A percentile compares a stretch with the other conserved stretches of the same genome.
Evolutionary conservation across 2,329 filamentous ascomycete species (phyloP).

Genomic region (Lithohypha guttulata): DNA sequence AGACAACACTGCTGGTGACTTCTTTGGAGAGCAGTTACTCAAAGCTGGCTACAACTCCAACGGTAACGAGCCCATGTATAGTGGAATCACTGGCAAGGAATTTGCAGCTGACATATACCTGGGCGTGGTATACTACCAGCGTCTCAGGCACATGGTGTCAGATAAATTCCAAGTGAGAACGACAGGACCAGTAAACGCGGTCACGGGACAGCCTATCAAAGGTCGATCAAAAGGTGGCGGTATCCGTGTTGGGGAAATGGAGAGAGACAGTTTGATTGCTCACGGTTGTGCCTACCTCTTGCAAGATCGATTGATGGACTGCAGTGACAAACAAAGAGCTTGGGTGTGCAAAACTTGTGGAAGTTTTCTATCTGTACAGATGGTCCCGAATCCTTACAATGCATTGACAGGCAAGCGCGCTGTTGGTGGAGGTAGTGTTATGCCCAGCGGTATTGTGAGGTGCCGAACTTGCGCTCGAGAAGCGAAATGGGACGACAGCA

Average conservation of each 20-base stretch:
- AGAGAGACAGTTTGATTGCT: slow-evolving; percentile 85
- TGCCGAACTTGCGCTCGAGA: slow-evolving; percentile 69
- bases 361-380: slow-evolving; percentile 76
- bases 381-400: slow-evolving; percentile 28
- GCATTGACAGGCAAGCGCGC: slow-evolving; percentile 30
- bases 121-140: slow-evolving; percentile 95
- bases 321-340: slow-evolving; percentile 80
- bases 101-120: slow-evolving; percentile 92
- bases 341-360: slow-evolving; percentile 87
- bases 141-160: slow-evolving; percentile 98
- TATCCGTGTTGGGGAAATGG: slow-evolving; percentile 99
- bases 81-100: slow-evolving; percentile 89
- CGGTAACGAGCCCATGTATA: slow-evolving; percentile 98
- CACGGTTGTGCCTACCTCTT: slow-evolving; percentile 92
- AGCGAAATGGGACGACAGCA: slow-evolving; percentile 50
- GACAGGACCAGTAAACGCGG: slow-evolving; percentile 78
- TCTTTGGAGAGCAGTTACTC: slow-evolving; percentile 90
- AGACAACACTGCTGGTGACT: slow-evolving; percentile 81
- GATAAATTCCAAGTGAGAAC: slow-evolving; percentile 98
- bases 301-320: slow-evolving; percentile 93
- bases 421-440: slow-evolving; percentile 46
- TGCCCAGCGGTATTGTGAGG: slow-evolving; percentile 50
- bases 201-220: slow-evolving; percentile 94
- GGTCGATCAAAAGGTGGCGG: slow-evolving; percentile 91
- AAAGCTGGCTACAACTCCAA: slow-evolving; percentile 96